Conservation (phyloP, 1,139 yeast genomes). For the Yamadazyma mexicana region DNA sequence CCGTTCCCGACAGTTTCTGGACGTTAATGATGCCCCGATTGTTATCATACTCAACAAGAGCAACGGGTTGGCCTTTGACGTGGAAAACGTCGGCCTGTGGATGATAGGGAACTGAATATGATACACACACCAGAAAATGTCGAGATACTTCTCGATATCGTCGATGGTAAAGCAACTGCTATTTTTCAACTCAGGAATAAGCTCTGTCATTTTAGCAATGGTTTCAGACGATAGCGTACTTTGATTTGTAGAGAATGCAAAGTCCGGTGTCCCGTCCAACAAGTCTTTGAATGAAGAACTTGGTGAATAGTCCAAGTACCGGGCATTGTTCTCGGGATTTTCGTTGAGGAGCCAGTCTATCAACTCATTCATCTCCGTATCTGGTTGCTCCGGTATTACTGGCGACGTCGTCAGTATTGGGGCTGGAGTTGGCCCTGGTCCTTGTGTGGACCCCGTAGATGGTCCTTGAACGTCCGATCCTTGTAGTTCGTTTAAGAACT, state of each 20-base stretch:
- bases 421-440: too few relatives aligned
- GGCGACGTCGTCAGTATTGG: constrained; percentile 1
- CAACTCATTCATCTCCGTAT: constrained; percentile 7
- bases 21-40: constrained; percentile 47
- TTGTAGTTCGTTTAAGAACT: constrained; percentile 1
- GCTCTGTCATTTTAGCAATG: constrained; percentile 24
- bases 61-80: constrained; percentile 50
- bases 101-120: constrained; percentile 61
- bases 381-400: constrained; percentile 2
- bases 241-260: constrained; percentile 26
- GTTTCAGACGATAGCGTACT: constrained; percentile 24
- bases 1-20: constrained; percentile 16
- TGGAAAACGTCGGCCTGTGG: constrained; percentile 60
- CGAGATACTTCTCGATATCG: constrained; percentile 25
- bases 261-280: constrained; percentile 27
- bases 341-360: constrained; percentile 12
- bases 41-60: constrained; percentile 54
- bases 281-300: constrained; percentile 29
- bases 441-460: too few relatives aligned
- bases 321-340: constrained; percentile 14
- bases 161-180: constrained; percentile 23
- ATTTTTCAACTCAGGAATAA: constrained; percentile 30
- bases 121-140: constrained; percentile 51
- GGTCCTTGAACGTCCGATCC: neutral
- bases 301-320: constrained; percentile 22